phyloP scores from a whole-genome alignment of 1,284 basidiomycete genomes.

The Malassezia globosa region DNA sequence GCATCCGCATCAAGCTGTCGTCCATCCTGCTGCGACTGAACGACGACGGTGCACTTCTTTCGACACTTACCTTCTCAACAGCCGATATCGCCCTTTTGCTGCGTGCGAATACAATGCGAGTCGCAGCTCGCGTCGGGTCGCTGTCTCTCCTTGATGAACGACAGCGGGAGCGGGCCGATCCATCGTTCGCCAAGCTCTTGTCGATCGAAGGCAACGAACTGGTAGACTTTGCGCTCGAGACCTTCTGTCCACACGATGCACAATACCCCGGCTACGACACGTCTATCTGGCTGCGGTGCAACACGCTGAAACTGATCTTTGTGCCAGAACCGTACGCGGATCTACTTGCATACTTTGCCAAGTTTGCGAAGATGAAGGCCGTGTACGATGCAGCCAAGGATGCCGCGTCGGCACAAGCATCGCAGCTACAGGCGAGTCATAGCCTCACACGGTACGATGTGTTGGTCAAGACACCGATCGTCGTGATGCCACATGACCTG shows the following conservation, averaged over 20 bases:
- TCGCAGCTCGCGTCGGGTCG: conserved; percentile 75
- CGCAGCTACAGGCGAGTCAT: conserved; percentile 54
- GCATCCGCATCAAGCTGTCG: conserved; percentile 72
- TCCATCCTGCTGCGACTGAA: conserved; percentile 75
- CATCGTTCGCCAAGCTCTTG: conserved; percentile 70
- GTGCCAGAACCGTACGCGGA: conserved; percentile 75
- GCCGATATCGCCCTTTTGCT: conserved; percentile 76
- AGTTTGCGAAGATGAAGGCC: conserved; percentile 65
- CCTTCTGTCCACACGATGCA: conserved; percentile 60
- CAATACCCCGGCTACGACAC: conserved; percentile 75
- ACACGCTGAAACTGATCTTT: conserved; percentile 80
- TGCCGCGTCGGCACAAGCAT: conserved; percentile 77
- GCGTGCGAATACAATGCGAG: conserved; percentile 62
- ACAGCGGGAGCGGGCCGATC: conserved; percentile 52
- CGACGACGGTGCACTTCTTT: conserved; percentile 62
- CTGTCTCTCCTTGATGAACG: conserved; percentile 71
- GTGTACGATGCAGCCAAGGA: conserved; percentile 90
- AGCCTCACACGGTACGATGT: conserved; percentile 77
- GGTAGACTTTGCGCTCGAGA: conserved; percentile 90
- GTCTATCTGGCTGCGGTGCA: conserved; percentile 70
- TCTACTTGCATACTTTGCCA: conserved; percentile 71
- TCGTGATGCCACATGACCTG: conserved; percentile 72
- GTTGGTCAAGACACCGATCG: conserved; percentile 79
- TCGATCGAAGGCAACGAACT: conserved; percentile 92
- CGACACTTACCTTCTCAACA: conserved; percentile 79